These are phyloP conservation scores for Trichoderma semiorbis DNA, from an alignment of 2,329 filamentous ascomycete species.

Conservation along the genomic window DNA sequence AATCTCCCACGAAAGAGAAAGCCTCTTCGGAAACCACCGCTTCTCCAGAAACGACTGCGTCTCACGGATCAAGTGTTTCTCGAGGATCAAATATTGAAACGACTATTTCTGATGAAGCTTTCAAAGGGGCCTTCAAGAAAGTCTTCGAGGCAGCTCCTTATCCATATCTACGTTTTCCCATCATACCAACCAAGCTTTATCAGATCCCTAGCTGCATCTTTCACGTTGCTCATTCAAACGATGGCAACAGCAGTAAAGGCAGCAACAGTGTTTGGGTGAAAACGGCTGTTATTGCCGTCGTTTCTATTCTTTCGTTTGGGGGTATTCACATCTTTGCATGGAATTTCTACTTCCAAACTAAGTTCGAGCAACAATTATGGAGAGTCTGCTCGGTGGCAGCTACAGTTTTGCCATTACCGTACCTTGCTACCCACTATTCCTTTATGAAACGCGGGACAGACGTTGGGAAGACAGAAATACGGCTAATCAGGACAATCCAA, in stretches of 20 bases:
- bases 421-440: neutral
- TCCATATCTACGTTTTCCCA: neutral
- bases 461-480: neutral
- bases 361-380: neutral
- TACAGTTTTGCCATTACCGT: neutral
- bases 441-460: neutral
- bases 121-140: neutral
- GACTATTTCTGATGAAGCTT: neutral
- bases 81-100: too few species aligned
- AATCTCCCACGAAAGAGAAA: rapidly evolving
- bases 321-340: neutral
- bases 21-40: neutral
- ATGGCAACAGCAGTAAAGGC: neutral
- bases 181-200: neutral
- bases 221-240: neutral
- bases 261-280: neutral
- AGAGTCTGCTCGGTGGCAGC: neutral
- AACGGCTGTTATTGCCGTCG: neutral
- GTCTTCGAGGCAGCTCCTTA: neutral
- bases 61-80: too few species aligned
- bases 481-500: neutral
- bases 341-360: neutral
- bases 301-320: neutral
- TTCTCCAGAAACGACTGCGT: neutral
- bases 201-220: neutral